Evolutionary conservation across 2,329 filamentous ascomycete genomes (phyloP), one percentile per base, ranked within the genome.

Genomic region (Alternaria longipes): DNA sequence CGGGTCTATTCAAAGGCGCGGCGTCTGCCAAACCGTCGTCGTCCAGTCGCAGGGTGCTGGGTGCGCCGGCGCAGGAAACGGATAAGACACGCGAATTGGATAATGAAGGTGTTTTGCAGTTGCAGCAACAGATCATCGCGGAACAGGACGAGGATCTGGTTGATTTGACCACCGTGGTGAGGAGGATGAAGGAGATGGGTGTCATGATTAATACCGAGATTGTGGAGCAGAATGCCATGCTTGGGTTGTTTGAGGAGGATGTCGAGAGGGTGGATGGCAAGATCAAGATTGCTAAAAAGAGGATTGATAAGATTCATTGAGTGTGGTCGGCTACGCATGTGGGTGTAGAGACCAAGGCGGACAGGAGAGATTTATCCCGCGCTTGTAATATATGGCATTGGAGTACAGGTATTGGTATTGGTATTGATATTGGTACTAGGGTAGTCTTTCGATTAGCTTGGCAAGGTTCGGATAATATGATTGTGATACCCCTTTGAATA

Each of bases 151-250:
- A 89, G 69, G 89, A 91, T 68, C 85, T 95, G 3, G 85, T 90
- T 18, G 84, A 87, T 68, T 80, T 95, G 56, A 84, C 86, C 2
- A 87, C 87, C 65, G 89, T 92, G 49, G 89, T 94, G 47, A 82
- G 88, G 49, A 82, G 90, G 60, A 90, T 94, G 81, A 89, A 87
- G 73, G 89, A 93, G 78, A 91, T 94, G 86, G 91, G 91, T 0
- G 81, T 92, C 47, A 85, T 88, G 58, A 94, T 95, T 72, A 86
- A 91, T 65, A 86, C 89, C 51, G 92, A 94, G 81, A 84, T 94
- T 57, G 85, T 88, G 54, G 79, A 87, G 66, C 91, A 94, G 81
- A 90, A 88, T 91, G 86, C 82, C 1, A 87, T 93, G 86, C 81
- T 95, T 30, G 85, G 87, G 12, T 78, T 87, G 66, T 74, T 93